These are phyloP conservation scores for Quercus wislizeni DNA, from an alignment of 306 rosid genomes.

Conservation along the genomic window DNA sequence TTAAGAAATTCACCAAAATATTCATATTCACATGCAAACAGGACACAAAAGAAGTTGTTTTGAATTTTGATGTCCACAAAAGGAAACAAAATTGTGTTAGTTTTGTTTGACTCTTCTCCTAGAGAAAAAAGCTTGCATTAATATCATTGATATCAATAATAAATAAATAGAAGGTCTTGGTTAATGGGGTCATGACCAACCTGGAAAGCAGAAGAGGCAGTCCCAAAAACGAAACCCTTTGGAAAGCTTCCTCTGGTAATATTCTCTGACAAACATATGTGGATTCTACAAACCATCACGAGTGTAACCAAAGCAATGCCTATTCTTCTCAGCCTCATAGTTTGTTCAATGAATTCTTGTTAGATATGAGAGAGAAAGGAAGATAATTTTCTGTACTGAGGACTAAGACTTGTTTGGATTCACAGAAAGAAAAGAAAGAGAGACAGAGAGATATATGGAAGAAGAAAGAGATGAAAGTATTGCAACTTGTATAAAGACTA, in stretches of 20 bases:
- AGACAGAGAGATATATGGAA: background rate
- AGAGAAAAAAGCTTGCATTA: no score
- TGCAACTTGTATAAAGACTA: background rate
- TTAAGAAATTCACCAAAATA: no score
- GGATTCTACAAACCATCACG: constrained; percentile 28
- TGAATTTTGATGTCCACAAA: no score
- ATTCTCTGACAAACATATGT: constrained; percentile 37
- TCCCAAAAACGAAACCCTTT: constrained; percentile 73
- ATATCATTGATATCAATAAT: background rate
- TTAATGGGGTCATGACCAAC: constrained; percentile 23
- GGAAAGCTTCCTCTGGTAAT: constrained; percentile 64
- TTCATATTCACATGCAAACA: no score
- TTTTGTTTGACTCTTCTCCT: no score
- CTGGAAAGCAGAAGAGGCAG: constrained; percentile 90
- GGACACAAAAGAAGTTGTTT: no score
- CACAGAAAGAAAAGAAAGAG: background rate
- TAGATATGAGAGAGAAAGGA: background rate
- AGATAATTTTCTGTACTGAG: no score
- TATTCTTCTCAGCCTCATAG: constrained; percentile 41
- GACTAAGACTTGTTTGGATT: background rate
- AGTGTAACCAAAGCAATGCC: constrained; percentile 19
- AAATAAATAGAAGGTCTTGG: background rate
- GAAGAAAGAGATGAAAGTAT: background rate
- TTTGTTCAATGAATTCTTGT: background rate
- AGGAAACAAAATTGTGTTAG: no score